Base-by-base conservation (phyloP, 2,329 filamentous ascomycete genomes). In the Macrophomina tecta region DNA sequence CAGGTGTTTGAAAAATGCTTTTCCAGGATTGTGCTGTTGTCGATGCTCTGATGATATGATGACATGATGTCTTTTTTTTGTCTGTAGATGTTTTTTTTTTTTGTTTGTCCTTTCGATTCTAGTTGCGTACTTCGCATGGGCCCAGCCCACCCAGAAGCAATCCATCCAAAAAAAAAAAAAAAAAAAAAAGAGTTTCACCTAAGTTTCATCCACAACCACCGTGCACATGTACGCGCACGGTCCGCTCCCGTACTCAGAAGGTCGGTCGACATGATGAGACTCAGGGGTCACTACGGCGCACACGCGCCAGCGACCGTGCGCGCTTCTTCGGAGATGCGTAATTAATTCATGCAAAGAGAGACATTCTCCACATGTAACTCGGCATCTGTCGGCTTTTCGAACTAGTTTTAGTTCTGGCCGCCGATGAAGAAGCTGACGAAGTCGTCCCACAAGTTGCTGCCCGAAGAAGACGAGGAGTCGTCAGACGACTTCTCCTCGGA, bases 341-440 rank as follows among this genome's bases (percentile, higher is more conserved):
- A 18, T 55, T 55, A 12, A 18, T 55, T 55, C 52, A 55, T 55
- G 52, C 52, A 34, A 32, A 32, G 28, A 30, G 12, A 14, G 23
- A 30, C n/a, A 14, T 12, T 12, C 34, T 14, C 28, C 32, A 11
- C 7, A 5, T 30, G 14, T 32, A 23, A 14, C 49, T 11, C 28
- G 28, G 49, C 28, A 34, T 52, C 28, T 30, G 28, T 16, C 23
- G 14, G 30, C 48, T 38, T 34, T 18, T 55, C 9, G 52, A 55
- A 16, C 52, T 23, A 23, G n/a, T 38, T 55, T 28, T 40, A 14
- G 34, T 55, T 55, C 52, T 55, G 52, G 34, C 52, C 52, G 56
- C 40, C 56, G 40, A 42, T 40, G 56, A 61, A 61, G 56, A 61
- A 61, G 28, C 28, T 46, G 40, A 61, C 28, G 56, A 61, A 30